phyloP scores from a whole-genome alignment of 2,329 filamentous ascomycete species.

The Periconia sp. region DNA sequence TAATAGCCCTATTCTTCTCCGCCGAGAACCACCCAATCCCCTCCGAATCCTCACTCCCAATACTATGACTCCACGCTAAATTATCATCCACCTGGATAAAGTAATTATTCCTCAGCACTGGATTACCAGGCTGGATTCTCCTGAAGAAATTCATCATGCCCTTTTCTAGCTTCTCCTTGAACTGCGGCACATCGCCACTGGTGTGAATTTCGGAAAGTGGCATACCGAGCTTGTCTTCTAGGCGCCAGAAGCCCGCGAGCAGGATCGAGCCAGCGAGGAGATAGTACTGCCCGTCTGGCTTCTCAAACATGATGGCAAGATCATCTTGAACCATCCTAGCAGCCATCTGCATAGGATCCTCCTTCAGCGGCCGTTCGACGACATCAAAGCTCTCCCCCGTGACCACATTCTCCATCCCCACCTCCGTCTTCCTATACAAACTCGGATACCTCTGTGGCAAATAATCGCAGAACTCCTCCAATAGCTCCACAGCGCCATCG shows the following conservation, averaged over 20 bases:
- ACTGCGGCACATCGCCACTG: slow-evolving; percentile 76
- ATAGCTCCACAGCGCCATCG: slow-evolving; percentile 74
- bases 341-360: slow-evolving; percentile 79
- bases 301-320: slow-evolving; percentile 82
- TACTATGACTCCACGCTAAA: slow-evolving; percentile 76
- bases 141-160: slow-evolving; percentile 85
- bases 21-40: slow-evolving; percentile 76
- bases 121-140: slow-evolving; percentile 70
- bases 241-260: slow-evolving; percentile 81
- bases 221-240: slow-evolving; percentile 84
- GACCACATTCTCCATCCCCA: slow-evolving; percentile 72
- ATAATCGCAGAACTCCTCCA: slow-evolving; percentile 75
- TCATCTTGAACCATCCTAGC: slow-evolving; percentile 81
- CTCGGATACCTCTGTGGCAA: slow-evolving; percentile 76
- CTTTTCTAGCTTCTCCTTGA: slow-evolving; percentile 72
- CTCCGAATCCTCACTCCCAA: slow-evolving; percentile 72
- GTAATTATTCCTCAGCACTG: slow-evolving; percentile 78
- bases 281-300: slow-evolving; percentile 78
- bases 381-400: slow-evolving; percentile 77
- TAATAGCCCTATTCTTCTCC: slow-evolving; percentile 73
- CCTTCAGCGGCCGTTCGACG: slow-evolving; percentile 65
- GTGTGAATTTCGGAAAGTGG: slow-evolving; percentile 79
- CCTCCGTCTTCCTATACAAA: slow-evolving; percentile 68
- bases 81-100: slow-evolving; percentile 85
- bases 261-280: slow-evolving; percentile 78